These are phyloP conservation scores for Aspergillus haitiensis DNA, from an alignment of 495 filamentous ascomycete genomes.

Conservation along the genomic window DNA sequence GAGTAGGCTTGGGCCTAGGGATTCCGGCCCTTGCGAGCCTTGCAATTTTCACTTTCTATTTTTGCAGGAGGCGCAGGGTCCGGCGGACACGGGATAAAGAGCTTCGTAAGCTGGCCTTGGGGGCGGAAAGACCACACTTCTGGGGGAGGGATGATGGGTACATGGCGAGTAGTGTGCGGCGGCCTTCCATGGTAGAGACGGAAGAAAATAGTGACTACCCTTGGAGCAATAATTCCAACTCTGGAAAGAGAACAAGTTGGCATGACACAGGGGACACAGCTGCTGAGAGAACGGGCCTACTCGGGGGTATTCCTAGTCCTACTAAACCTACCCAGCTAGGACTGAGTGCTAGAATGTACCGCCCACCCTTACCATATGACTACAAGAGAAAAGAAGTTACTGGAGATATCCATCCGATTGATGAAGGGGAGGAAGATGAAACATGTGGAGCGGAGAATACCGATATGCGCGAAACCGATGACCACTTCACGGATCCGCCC, in stretches of 20 bases:
- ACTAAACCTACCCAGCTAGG: slow-evolving; percentile 44
- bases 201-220: slow-evolving; percentile 31
- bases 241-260: slow-evolving; percentile 28
- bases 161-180: slow-evolving; percentile 41
- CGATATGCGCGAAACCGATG: slow-evolving; percentile 24
- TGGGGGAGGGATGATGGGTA: slow-evolving; percentile 39
- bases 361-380: slow-evolving; percentile 40
- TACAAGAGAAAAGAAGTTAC: slow-evolving; percentile 45
- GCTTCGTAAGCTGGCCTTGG: slow-evolving; percentile 52
- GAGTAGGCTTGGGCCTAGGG: slow-evolving; percentile 72
- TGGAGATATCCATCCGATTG: slow-evolving; percentile 62
- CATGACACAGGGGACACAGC: slow-evolving; percentile 33
- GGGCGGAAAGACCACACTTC: slow-evolving; percentile 48
- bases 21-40: slow-evolving; percentile 53
- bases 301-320: slow-evolving; percentile 57
- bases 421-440: slow-evolving; percentile 71
- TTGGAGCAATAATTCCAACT: slow-evolving; percentile 40
- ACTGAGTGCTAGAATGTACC: slow-evolving; percentile 25
- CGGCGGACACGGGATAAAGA: slow-evolving; percentile 52
- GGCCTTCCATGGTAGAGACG: slow-evolving; percentile 33
- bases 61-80: slow-evolving; percentile 51
- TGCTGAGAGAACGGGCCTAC: slow-evolving; percentile 56
- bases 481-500: slow-evolving; percentile 31
- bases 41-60: slow-evolving; percentile 57
- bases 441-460: slow-evolving; percentile 24